A percentile compares a stretch with the other conserved stretches of the same genome.
Conservation (phyloP, 768 basidiomycete species). For the Coprinopsis cinerea region DNA sequence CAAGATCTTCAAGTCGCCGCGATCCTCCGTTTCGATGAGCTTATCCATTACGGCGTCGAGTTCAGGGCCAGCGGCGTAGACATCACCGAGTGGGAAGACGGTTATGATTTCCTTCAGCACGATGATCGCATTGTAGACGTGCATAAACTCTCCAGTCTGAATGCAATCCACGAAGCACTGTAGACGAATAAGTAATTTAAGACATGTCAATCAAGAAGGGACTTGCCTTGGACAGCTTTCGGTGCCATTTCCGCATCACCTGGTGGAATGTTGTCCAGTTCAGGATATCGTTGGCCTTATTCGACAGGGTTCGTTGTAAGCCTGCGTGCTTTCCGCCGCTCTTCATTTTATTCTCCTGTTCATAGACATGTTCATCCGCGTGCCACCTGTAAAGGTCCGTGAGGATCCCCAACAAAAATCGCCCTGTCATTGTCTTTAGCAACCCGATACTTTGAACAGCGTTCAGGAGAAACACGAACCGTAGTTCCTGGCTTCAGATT, state of each 20-base stretch:
- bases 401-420: constrained; percentile 78
- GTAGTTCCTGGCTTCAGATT: constrained; percentile 93
- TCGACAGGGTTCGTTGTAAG: constrained; percentile 48
- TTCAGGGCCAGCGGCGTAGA: constrained; percentile 45
- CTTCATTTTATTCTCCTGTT: constrained; percentile 65
- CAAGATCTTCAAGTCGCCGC: constrained; percentile 79
- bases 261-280: constrained; percentile 66
- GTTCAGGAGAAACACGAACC: no score
- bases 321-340: constrained; percentile 59
- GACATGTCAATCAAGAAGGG: not conserved
- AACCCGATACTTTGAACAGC: no score
- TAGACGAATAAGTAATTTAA: not conserved
- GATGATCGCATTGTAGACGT: constrained; percentile 94
- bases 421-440: constrained; percentile 42
- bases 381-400: constrained; percentile 78
- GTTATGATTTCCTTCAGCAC: constrained; percentile 88
- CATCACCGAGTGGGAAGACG: constrained; percentile 73
- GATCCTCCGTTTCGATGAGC: constrained; percentile 69
- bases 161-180: constrained; percentile 81
- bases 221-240: constrained; percentile 60
- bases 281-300: constrained; percentile 48
- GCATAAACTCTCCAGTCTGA: constrained; percentile 89
- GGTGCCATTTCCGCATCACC: constrained; percentile 81
- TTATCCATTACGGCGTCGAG: constrained; percentile 59
- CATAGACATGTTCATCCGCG: constrained; percentile 64